Conservation (phyloP, 805 yeast genomes). For the Kodamaea lidongshanica region DNA sequence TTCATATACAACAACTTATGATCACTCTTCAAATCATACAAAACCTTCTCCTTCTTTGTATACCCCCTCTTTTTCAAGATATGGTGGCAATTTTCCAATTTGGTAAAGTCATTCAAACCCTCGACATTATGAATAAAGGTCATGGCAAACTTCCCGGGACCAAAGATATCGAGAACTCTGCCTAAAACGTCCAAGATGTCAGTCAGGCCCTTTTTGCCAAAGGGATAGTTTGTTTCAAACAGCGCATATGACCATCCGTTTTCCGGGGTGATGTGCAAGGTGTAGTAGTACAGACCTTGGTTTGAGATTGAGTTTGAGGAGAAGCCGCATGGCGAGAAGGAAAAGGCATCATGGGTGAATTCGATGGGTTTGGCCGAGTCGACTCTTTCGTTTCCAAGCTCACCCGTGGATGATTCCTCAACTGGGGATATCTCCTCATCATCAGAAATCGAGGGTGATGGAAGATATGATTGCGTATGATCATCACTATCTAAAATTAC, state of each 20-base stretch:
- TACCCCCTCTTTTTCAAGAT: slow-evolving; percentile 39
- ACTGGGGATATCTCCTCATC: slow-evolving; percentile 19
- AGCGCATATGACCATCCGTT: slow-evolving; percentile 93
- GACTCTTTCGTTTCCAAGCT: too few relatives aligned
- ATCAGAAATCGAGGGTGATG: slow-evolving; percentile 31
- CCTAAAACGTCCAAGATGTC: slow-evolving; percentile 49
- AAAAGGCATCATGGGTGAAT: slow-evolving; percentile 76
- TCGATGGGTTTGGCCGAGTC: slow-evolving; percentile 4
- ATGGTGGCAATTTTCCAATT: slow-evolving; percentile 17
- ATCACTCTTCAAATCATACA: slow-evolving; percentile 64
- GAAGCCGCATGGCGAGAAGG: slow-evolving; percentile 91
- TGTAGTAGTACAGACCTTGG: slow-evolving; percentile 49
- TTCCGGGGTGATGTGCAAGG: slow-evolving; percentile 93
- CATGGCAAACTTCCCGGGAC: slow-evolving; percentile 68
- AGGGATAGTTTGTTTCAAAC: slow-evolving; percentile 81
- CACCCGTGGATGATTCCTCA: slow-evolving; percentile 10
- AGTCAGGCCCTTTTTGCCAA: slow-evolving; percentile 23
- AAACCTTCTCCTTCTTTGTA: slow-evolving; percentile 56
- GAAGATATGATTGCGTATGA: slow-evolving; percentile 17
- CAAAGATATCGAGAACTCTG: slow-evolving; percentile 57
- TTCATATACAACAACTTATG: slow-evolving; percentile 68
- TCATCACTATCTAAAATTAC: slow-evolving; percentile 35
- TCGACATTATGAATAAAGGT: slow-evolving; percentile 25
- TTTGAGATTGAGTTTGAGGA: slow-evolving; percentile 77
- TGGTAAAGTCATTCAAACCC: slow-evolving; percentile 5